Conservation (phyloP, 2,329 filamentous ascomycete genomes). For the Monilinia polystroma region DNA sequence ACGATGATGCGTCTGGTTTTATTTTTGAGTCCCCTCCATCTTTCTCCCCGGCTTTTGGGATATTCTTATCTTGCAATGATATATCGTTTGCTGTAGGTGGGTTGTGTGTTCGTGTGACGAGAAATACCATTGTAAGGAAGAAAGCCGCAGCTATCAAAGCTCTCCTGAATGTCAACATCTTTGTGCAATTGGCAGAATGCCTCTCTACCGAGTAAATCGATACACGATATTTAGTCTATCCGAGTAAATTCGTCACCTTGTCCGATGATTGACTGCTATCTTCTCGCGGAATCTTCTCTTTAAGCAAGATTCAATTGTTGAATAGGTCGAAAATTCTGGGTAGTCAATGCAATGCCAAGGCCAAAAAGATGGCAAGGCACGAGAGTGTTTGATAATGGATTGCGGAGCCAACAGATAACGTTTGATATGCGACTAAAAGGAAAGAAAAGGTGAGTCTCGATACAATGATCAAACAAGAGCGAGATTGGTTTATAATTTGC, state of each 20-base stretch:
- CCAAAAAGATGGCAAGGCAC: slow-evolving; percentile 6
- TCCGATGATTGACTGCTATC: background rate
- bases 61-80: slow-evolving; percentile 13
- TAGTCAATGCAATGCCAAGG: slow-evolving; percentile 17
- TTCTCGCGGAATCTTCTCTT: background rate
- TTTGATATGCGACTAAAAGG: slow-evolving; percentile 1
- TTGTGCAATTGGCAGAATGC: slow-evolving; percentile 33
- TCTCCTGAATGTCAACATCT: slow-evolving; percentile 77
- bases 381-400: slow-evolving; percentile 19
- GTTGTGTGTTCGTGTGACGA: slow-evolving; percentile 62
- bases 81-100: slow-evolving; percentile 23
- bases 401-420: slow-evolving; percentile 15
- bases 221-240: background rate
- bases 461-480: background rate
- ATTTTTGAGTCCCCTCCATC: slow-evolving; percentile 15
- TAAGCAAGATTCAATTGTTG: background rate
- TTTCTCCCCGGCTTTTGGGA: slow-evolving; percentile 5
- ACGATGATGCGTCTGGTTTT: slow-evolving; percentile 21
- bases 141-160: slow-evolving; percentile 70
- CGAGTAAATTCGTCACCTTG: slow-evolving; percentile 2
- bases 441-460: slow-evolving; percentile 5
- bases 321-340: slow-evolving; percentile 12
- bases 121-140: slow-evolving; percentile 66
- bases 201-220: slow-evolving; percentile 16
- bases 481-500: background rate